A percentile compares a stretch with the other conserved stretches of the same genome.
Conservation (phyloP, 441 rosid genomes). For the Eruca vesicaria region DNA sequence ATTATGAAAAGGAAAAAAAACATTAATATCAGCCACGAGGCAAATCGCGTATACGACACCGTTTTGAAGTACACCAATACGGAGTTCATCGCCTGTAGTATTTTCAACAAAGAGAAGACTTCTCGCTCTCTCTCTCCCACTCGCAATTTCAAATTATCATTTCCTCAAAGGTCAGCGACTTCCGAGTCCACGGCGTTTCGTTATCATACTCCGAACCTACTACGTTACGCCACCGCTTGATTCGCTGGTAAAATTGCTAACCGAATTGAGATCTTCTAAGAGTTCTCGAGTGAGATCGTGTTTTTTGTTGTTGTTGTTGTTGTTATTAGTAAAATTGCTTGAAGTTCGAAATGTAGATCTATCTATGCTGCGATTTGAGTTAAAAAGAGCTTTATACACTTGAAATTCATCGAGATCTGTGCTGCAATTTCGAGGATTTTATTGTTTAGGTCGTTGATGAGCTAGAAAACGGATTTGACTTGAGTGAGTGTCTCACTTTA, state of each 20-base stretch:
- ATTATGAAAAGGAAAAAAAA: no score
- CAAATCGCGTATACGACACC: no score
- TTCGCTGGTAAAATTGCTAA: constrained; percentile 24
- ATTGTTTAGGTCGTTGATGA: background rate
- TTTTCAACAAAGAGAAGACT: no score
- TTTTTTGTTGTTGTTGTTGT: no score
- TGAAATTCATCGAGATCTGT: background rate
- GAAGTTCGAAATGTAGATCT: constrained; percentile 28
- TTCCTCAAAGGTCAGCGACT: constrained; percentile 7
- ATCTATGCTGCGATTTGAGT: constrained; percentile 2
- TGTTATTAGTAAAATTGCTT: background rate
- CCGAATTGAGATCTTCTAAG: constrained; percentile 19
- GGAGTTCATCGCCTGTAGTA: no score
- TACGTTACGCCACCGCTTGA: constrained; percentile 11
- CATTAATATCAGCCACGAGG: no score
- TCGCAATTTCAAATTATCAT: no score
- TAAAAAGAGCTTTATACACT: background rate
- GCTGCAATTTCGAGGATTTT: background rate
- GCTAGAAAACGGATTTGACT: background rate
- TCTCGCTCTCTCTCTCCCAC: no score
- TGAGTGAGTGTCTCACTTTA: background rate
- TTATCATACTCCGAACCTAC: constrained; percentile 4
- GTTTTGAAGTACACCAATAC: no score
- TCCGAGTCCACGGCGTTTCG: constrained; percentile 14
- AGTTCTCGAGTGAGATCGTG: constrained; percentile 30